These are phyloP conservation scores for Echites panduratus DNA, from an alignment of 257 asterid genomes.

Conservation along the genomic window DNA sequence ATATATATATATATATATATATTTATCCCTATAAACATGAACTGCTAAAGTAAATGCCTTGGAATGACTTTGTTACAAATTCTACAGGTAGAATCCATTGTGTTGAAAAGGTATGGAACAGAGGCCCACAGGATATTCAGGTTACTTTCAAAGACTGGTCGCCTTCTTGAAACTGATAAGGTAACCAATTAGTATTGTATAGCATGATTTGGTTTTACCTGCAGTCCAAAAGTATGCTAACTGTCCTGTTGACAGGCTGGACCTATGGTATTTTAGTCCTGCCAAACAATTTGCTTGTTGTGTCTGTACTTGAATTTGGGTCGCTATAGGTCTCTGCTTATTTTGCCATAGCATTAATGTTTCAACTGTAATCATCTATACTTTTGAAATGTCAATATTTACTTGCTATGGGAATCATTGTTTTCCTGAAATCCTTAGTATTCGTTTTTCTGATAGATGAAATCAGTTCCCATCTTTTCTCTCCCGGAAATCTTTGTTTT, in stretches of 20 bases:
- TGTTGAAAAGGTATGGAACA: constrained; percentile 69
- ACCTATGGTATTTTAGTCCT: background rate
- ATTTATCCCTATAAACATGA: too few relatives aligned
- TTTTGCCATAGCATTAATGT: background rate
- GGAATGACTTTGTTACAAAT: too few relatives aligned
- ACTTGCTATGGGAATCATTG: background rate
- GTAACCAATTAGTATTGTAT: constrained; percentile 28
- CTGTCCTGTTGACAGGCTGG: background rate
- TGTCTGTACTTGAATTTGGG: background rate
- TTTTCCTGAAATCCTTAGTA: background rate
- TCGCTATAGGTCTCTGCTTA: background rate
- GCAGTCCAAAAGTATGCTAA: background rate
- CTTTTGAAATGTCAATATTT: background rate
- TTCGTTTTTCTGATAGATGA: background rate
- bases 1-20: too few relatives aligned
- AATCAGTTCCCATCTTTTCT: background rate
- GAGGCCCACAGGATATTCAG: constrained; percentile 87
- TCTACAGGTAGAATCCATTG: constrained; percentile 75
- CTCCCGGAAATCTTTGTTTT: background rate
- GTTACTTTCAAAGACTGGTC: constrained; percentile 48
- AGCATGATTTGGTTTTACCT: background rate
- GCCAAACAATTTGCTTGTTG: background rate
- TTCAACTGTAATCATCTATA: background rate
- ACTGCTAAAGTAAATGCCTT: too few relatives aligned
- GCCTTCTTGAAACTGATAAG: constrained; percentile 63